Conservation (phyloP, 1,284 basidiomycete species). For the Cutaneotrichosporon cutaneum region DNA sequence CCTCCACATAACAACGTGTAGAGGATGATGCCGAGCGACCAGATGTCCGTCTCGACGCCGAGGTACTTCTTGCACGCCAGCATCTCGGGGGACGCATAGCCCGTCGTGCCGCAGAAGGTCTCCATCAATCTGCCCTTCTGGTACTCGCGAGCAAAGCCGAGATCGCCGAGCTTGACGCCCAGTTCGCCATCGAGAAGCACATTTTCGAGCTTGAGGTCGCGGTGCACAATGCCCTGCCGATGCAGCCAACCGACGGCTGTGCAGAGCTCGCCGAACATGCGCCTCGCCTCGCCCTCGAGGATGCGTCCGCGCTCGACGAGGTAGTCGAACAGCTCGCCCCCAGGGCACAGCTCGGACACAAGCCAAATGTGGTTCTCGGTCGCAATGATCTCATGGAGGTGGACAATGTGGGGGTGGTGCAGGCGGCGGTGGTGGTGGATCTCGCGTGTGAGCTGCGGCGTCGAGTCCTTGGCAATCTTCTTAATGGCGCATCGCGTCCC, state of each 20-base stretch:
- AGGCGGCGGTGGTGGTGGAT: slow-evolving; percentile 97
- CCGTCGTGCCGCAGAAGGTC: slow-evolving; percentile 94
- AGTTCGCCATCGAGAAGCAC: slow-evolving; percentile 84
- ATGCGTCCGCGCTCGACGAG: slow-evolving; percentile 89
- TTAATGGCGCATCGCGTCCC: slow-evolving; percentile 91
- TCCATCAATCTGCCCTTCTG: slow-evolving; percentile 81
- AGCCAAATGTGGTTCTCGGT: slow-evolving; percentile 96
- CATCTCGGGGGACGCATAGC: slow-evolving; percentile 92
- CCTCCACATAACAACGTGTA: slow-evolving; percentile 92
- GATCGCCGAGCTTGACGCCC: slow-evolving; percentile 87
- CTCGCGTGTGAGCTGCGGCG: slow-evolving; percentile 86
- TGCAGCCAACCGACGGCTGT: slow-evolving; percentile 92
- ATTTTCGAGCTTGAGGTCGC: slow-evolving; percentile 96
- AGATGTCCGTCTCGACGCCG: slow-evolving; percentile 91
- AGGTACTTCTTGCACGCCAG: slow-evolving; percentile 82
- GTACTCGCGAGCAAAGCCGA: slow-evolving; percentile 95
- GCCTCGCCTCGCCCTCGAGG: slow-evolving; percentile 74
- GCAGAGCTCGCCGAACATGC: slow-evolving; percentile 90
- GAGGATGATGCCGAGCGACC: slow-evolving; percentile 94
- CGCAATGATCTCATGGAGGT: slow-evolving; percentile 96
- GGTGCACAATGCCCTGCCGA: slow-evolving; percentile 82
- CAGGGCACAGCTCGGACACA: slow-evolving; percentile 91
- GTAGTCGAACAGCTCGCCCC: slow-evolving; percentile 96
- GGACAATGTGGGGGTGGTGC: slow-evolving; percentile 91
- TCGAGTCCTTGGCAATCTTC: slow-evolving; percentile 91